Evolutionary conservation across 352 stramenopile species (phyloP).

Genomic region (Elongisporangium anandrum): DNA sequence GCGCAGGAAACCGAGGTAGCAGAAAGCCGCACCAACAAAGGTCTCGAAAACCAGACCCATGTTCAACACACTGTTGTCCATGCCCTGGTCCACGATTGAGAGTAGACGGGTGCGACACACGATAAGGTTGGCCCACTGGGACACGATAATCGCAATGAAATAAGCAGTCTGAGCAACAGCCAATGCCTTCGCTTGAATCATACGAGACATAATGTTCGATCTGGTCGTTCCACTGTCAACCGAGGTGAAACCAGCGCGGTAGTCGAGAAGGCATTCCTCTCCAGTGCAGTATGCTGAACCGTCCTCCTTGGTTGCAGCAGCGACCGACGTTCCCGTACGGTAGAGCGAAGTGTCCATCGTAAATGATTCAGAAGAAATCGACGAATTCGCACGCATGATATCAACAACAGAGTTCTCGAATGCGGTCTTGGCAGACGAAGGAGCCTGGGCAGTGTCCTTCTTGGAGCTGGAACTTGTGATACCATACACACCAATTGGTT

Average conservation of each 20-base stretch:
- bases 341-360: constrained; percentile 14
- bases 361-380: constrained; percentile 17
- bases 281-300: constrained; percentile 16
- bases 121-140: constrained; percentile 82
- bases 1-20: constrained; percentile 71
- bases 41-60: constrained; percentile 88
- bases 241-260: constrained; percentile 31
- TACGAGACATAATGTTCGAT: constrained; percentile 76
- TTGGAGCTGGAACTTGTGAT: constrained; percentile 21
- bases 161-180: constrained; percentile 75
- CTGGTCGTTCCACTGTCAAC: constrained; percentile 16
- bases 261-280: constrained; percentile 39
- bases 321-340: constrained; percentile 9
- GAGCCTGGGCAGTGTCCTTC: constrained; percentile 18
- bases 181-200: constrained; percentile 69
- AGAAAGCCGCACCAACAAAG: constrained; percentile 63
- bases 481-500: constrained; percentile 47
- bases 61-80: constrained; percentile 86
- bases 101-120: constrained; percentile 87
- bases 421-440: constrained; percentile 11
- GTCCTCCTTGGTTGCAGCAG: constrained; percentile 10
- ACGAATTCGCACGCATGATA: constrained; percentile 14
- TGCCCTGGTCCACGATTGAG: constrained; percentile 80
- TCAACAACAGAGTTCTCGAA: constrained; percentile 17
- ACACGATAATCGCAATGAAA: constrained; percentile 74